phyloP scores from a whole-genome alignment of 2,329 filamentous ascomycete species.

The Cladosporium sp. region DNA sequence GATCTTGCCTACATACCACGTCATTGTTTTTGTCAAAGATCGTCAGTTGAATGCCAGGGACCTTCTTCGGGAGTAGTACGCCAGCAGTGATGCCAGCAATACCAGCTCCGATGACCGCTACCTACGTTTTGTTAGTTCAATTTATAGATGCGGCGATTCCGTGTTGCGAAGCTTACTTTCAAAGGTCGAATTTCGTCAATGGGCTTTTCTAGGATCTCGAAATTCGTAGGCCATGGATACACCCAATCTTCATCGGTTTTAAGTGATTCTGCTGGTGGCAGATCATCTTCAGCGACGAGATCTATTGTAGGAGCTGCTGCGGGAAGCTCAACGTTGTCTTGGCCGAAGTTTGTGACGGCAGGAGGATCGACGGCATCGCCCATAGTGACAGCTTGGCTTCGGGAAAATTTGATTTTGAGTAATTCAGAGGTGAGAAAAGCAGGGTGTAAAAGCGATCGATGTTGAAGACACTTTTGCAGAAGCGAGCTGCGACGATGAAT shows the following conservation, averaged over 20 bases:
- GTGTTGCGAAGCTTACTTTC: constrained; percentile 16
- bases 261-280: not conserved
- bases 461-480: not conserved
- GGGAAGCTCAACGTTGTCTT: not conserved
- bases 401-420: not conserved
- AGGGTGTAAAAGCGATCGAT: not conserved
- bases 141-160: not conserved
- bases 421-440: not conserved
- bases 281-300: constrained; percentile 5
- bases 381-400: not conserved
- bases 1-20: constrained; percentile 48
- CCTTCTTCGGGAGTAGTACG: constrained; percentile 62
- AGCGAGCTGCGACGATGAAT: not conserved
- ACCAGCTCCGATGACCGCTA: constrained; percentile 62
- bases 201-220: constrained; percentile 26
- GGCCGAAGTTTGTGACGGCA: constrained; percentile 4
- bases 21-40: constrained; percentile 67
- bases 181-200: constrained; percentile 25
- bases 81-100: constrained; percentile 62
- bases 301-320: not conserved
- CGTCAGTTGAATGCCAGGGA: constrained; percentile 61
- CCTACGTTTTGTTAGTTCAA: constrained; percentile 30
- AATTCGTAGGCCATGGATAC: constrained; percentile 27
- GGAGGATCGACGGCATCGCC: constrained; percentile 4
- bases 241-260: constrained; percentile 18